Conservation (phyloP, 352 stramenopile species). For the Globisporangium heterothallicum region DNA sequence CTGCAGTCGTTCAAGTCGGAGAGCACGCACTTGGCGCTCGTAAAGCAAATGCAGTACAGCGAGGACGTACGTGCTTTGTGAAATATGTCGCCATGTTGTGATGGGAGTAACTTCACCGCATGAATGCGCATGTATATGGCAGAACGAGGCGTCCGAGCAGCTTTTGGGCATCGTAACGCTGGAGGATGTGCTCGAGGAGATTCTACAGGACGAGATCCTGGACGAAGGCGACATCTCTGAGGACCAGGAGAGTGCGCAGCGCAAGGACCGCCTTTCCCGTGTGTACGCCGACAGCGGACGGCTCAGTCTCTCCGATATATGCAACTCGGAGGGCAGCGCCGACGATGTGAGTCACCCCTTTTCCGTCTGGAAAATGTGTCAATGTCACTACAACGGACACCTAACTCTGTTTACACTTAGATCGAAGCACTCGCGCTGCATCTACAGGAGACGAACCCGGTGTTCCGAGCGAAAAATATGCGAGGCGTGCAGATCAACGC, state of each 20-base stretch:
- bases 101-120: no score
- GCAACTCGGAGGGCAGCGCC: constrained; percentile 27
- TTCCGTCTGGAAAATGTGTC: neutral
- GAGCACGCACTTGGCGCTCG: constrained; percentile 91
- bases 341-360: constrained; percentile 17
- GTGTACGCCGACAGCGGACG: constrained; percentile 43
- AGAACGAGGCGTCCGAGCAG: constrained; percentile 88
- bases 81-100: no score
- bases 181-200: constrained; percentile 98
- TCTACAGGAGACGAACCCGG: constrained; percentile 25
- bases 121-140: no score
- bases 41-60: constrained; percentile 88
- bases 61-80: constrained; percentile 25
- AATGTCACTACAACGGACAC: no score
- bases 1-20: constrained; percentile 93
- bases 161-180: constrained; percentile 97
- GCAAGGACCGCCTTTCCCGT: constrained; percentile 39
- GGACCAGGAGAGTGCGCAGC: constrained; percentile 30
- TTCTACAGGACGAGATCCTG: constrained; percentile 95
- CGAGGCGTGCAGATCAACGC: constrained; percentile 20
- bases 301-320: constrained; percentile 40
- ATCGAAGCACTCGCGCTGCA: constrained; percentile 25
- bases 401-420: no score
- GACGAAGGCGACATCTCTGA: constrained; percentile 90
- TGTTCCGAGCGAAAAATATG: constrained; percentile 27